Base-by-base conservation (phyloP, 1,284 basidiomycete species). In the Sporisorium sorghi region DNA sequence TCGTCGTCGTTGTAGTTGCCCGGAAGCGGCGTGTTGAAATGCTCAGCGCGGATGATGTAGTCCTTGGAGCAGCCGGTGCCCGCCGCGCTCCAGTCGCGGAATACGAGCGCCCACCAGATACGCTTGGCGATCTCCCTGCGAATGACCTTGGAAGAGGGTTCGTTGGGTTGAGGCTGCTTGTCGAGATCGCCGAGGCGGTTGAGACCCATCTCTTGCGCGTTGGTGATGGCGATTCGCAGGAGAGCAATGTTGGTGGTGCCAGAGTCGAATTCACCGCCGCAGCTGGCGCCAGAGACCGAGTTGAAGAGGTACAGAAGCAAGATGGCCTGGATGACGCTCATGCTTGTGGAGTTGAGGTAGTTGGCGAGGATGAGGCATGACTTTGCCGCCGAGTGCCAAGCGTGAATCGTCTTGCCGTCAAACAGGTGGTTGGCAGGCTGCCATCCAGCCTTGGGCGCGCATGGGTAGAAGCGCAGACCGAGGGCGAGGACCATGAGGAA, bases 1-100 rank as follows among this genome's bases (percentile, higher is more conserved):
- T 83, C 82, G 9, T 68, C 70, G 49, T 82, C 77, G 56, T 83
- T 83, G 68, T 76, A 78, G 71, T 83, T 83, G 43, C 76, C 78
- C 2, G 82, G 82, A 1, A 77, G 58, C 7, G 82, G 81, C 11
- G 81, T 83, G 66, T 83, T 83, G 77, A 81, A 83, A 39, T 72
- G 65, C 15, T 71, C 70, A 5, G 77, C 68, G 32, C 79, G 72
- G 54, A 83, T 76, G 15, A 67, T 43, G 59, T 81, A 78, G 47
- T 73, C 66, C 35, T 69, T 69, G 15, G 62, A 40, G 39, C 65
- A 69, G 3, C 68, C 69, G 1, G 71, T 71, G 21, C 60, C 64
- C 8, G 73, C 66, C 10, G 59, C 57, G 50, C 60, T 52, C 79
- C 79, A 81, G 62, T 83, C 82, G n/a, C 58, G 58, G 57, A 74